These are phyloP conservation scores for Boletus bicolor DNA, from an alignment of 768 basidiomycete species.

Conservation along the genomic window DNA sequence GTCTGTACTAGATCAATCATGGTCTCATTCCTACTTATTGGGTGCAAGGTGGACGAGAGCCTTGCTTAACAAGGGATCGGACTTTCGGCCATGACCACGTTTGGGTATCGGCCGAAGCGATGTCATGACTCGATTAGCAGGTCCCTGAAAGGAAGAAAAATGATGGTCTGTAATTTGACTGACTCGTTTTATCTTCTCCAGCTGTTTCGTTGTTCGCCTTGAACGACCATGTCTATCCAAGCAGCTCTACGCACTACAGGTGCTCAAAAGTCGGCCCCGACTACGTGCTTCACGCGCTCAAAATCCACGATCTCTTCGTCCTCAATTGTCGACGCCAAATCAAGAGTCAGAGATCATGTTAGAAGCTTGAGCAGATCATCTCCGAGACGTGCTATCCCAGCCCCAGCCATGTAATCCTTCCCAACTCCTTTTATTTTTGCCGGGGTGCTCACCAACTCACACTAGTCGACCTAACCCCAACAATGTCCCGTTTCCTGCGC, in stretches of 20 bases:
- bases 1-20: background rate
- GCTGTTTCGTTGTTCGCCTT: conserved; percentile 11
- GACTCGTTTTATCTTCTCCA: conserved; percentile 2
- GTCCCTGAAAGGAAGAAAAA: conserved; percentile 4
- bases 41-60: background rate
- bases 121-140: conserved; percentile 22
- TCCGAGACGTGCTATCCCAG: conserved; percentile 55
- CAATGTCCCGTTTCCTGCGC: conserved; percentile 35
- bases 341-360: conserved; percentile 74
- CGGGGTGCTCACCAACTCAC: conserved; percentile 44
- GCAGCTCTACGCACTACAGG: conserved; percentile 42
- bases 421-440: background rate
- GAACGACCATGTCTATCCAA: conserved; percentile 40
- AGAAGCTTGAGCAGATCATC: conserved; percentile 72
- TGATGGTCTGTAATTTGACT: background rate
- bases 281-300: conserved; percentile 41
- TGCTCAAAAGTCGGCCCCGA: conserved; percentile 35
- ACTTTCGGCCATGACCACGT: conserved; percentile 19
- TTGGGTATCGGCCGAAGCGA: conserved; percentile 26
- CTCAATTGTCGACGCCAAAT: conserved; percentile 76
- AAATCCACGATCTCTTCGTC: conserved; percentile 48
- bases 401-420: conserved; percentile 54
- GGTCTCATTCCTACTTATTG: background rate
- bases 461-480: conserved; percentile 45
- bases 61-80: conserved; percentile 12